Conservation (phyloP, 768 basidiomycete species). For the Amanita pallidorosea region DNA sequence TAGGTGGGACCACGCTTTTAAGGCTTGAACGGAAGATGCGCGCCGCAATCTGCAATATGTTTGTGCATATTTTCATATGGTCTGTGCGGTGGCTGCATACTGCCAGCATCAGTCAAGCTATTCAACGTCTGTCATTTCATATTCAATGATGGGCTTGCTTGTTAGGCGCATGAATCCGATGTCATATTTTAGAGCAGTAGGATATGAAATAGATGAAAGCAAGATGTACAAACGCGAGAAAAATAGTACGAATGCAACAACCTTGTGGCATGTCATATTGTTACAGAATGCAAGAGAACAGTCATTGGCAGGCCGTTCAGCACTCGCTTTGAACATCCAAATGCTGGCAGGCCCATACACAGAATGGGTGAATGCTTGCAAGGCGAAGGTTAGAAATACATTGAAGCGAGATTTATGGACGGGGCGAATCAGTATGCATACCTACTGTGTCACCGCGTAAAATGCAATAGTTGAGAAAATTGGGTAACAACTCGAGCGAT, state of each 20-base stretch:
- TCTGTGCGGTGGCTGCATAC: slow-evolving; percentile 1
- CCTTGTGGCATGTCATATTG: neutral
- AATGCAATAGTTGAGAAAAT: neutral
- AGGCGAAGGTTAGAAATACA: slow-evolving; percentile 2
- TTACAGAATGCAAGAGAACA: slow-evolving; percentile 1
- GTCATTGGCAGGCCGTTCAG: neutral
- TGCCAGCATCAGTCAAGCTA: too few relatives aligned
- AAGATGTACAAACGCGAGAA: neutral
- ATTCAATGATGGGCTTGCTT: neutral
- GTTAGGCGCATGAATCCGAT: neutral
- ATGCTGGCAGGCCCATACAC: neutral
- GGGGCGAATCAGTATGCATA: neutral
- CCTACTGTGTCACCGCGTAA: neutral
- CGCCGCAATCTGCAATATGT: neutral
- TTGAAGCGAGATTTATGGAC: neutral
- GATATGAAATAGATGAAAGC: neutral
- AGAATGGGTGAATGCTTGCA: neutral
- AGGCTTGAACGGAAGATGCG: neutral
- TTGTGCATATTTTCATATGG: neutral
- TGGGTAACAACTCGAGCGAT: neutral
- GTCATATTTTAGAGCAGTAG: slow-evolving; percentile 1
- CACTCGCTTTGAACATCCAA: neutral
- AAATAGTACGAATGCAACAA: neutral
- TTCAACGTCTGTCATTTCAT: too few relatives aligned
- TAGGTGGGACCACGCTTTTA: slow-evolving; percentile 7